phyloP scores from a whole-genome alignment of 2,329 filamentous ascomycete genomes.

The Chaetomiaceae sp. region DNA sequence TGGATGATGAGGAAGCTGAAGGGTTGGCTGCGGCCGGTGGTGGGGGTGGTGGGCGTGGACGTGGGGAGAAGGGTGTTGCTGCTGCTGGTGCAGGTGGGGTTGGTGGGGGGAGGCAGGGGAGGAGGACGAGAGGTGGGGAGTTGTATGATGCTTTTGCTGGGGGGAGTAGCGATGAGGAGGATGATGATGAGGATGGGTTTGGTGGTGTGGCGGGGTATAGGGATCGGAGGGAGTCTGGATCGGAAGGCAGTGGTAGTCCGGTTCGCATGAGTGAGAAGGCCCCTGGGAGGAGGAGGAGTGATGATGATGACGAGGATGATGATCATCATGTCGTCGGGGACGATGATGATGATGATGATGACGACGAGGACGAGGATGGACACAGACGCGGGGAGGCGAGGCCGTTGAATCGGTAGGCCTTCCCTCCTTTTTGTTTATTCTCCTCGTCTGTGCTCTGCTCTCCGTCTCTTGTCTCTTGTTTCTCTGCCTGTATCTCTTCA shows the following conservation, averaged over 20 bases:
- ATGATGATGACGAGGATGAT: constrained; percentile 37
- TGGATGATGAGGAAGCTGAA: constrained; percentile 71
- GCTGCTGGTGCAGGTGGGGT: not conserved
- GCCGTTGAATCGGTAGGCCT: constrained; percentile 20
- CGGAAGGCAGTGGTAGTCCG: constrained; percentile 18
- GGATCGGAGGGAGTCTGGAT: constrained; percentile 41
- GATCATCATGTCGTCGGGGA: constrained; percentile 50
- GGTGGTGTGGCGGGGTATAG: constrained; percentile 29
- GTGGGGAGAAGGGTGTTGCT: constrained; percentile 36
- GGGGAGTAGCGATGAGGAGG: constrained; percentile 73
- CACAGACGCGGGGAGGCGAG: constrained; percentile 5
- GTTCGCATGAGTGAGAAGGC: constrained; percentile 28
- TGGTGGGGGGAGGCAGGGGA: constrained; percentile 38
- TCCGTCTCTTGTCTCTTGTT: no score
- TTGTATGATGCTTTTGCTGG: constrained; percentile 97
- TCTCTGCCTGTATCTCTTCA: no score
- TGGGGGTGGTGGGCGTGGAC: constrained; percentile 13
- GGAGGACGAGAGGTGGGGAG: constrained; percentile 68
- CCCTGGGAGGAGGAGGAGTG: constrained; percentile 28
- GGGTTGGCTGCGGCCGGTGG: no score
- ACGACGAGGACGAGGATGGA: constrained; percentile 29
- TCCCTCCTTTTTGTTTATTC: not conserved
- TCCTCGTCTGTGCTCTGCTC: not conserved
- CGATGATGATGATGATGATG: constrained; percentile 32
- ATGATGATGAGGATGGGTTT: constrained; percentile 61